Percentiles rank a stretch among this genome's conserved stretches.
These are phyloP conservation scores for Cordyceps javanica DNA, from an alignment of 2,329 filamentous ascomycete species.

Conservation along the genomic window DNA sequence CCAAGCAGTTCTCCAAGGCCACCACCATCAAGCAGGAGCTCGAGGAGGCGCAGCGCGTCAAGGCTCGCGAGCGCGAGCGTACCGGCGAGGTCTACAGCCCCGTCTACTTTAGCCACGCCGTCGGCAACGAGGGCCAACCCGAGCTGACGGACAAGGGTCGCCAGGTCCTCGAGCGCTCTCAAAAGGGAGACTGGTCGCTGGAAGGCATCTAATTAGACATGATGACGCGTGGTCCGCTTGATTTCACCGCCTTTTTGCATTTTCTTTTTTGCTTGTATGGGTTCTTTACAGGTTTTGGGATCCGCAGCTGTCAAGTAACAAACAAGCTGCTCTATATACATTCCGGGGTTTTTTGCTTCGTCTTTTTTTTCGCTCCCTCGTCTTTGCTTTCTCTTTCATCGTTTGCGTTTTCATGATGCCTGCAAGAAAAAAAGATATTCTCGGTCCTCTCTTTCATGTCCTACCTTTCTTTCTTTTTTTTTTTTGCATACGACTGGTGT, in stretches of 20 bases:
- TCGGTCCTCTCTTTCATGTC: neutral
- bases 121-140: conserved; percentile 50
- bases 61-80: conserved; percentile 71
- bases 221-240: neutral
- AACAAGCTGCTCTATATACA: conserved; percentile 3
- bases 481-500: conserved; percentile 10
- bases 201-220: conserved; percentile 30
- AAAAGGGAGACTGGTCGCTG: conserved; percentile 47
- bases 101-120: conserved; percentile 71
- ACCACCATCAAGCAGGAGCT: conserved; percentile 85
- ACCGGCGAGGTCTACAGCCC: conserved; percentile 69
- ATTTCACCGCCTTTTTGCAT: neutral
- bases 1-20: conserved; percentile 77
- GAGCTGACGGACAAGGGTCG: conserved; percentile 49
- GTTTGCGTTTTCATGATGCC: conserved; percentile 1
- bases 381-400: neutral
- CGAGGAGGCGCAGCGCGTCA: conserved; percentile 82
- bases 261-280: neutral
- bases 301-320: neutral
- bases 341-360: neutral
- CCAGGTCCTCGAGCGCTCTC: conserved; percentile 44
- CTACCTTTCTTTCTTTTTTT: neutral
- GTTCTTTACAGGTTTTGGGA: too few relatives aligned
- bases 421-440: neutral
- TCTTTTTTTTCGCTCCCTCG: neutral